These are phyloP conservation scores for Orobanche coerulescens DNA, from an alignment of 257 asterid genomes.

Conservation along the genomic window DNA sequence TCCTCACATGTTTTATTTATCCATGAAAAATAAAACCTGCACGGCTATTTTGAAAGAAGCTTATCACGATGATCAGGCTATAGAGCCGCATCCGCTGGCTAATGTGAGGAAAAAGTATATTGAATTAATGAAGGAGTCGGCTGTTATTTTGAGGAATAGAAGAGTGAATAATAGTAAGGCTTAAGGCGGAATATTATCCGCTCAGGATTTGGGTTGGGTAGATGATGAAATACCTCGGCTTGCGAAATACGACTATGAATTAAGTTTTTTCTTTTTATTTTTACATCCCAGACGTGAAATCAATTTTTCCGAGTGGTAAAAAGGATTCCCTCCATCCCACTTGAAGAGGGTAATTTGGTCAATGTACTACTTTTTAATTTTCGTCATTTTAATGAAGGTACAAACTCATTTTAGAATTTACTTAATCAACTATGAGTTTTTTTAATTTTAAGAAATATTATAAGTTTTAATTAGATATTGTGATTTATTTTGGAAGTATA, in stretches of 20 bases:
- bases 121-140: constrained; percentile 63
- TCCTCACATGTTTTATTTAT: constrained; percentile 65
- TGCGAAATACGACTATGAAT: background rate
- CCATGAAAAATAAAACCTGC: constrained; percentile 69
- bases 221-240: constrained; percentile 29
- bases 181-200: constrained; percentile 17
- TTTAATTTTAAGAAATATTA: too few relatives aligned
- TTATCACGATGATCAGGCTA: constrained; percentile 37
- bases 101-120: constrained; percentile 61
- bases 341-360: too few relatives aligned
- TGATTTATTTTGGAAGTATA: too few relatives aligned
- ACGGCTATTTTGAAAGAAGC: constrained; percentile 87
- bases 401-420: too few relatives aligned
- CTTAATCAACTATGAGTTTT: too few relatives aligned
- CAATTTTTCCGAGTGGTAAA: too few relatives aligned
- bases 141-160: constrained; percentile 35
- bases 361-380: too few relatives aligned
- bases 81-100: constrained; percentile 69
- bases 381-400: too few relatives aligned
- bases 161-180: constrained; percentile 30
- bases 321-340: too few relatives aligned
- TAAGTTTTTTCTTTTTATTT: background rate
- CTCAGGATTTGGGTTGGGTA: constrained; percentile 30
- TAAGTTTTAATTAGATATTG: too few relatives aligned
- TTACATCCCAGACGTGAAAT: too few relatives aligned